A percentile compares a stretch with the other conserved stretches of the same genome.
phyloP scores from a whole-genome alignment of 768 basidiomycete genomes.

The Scleroderma citrinum region DNA sequence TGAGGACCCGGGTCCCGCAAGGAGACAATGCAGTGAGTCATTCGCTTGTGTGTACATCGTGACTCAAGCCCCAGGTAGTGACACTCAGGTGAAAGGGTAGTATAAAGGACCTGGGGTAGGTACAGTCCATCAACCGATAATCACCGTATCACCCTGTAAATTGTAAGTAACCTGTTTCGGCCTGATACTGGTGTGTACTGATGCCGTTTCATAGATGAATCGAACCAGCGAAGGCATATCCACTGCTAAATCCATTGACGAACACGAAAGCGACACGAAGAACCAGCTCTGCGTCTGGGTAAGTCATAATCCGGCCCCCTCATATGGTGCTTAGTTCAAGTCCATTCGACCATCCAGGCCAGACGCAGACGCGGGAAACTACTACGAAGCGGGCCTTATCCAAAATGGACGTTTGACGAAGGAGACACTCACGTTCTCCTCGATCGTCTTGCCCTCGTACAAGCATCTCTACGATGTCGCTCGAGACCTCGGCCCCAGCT shows the following conservation, averaged over 20 bases:
- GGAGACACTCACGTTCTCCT: background rate
- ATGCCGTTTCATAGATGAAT: background rate
- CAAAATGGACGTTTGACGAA: constrained; percentile 1
- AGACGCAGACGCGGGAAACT: constrained; percentile 1
- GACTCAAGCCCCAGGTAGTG: too few relatives aligned
- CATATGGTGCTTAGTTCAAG: background rate
- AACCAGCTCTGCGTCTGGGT: background rate
- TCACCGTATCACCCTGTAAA: too few relatives aligned
- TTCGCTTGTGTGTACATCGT: too few relatives aligned
- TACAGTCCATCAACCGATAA: too few relatives aligned
- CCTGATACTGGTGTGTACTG: background rate
- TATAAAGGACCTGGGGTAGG: too few relatives aligned
- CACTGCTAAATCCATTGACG: background rate
- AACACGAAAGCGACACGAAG: too few relatives aligned
- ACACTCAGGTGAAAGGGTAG: too few relatives aligned
- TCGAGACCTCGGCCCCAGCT: background rate
- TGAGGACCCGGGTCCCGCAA: too few relatives aligned
- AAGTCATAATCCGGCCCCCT: background rate
- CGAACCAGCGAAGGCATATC: background rate
- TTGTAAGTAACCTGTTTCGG: background rate
- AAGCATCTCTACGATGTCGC: background rate
- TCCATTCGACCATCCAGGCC: background rate
- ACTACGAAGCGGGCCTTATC: background rate
- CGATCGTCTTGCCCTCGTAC: background rate
- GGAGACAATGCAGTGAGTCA: too few relatives aligned